Conservation (phyloP, 768 basidiomycete genomes). For the Suillus discolor region DNA sequence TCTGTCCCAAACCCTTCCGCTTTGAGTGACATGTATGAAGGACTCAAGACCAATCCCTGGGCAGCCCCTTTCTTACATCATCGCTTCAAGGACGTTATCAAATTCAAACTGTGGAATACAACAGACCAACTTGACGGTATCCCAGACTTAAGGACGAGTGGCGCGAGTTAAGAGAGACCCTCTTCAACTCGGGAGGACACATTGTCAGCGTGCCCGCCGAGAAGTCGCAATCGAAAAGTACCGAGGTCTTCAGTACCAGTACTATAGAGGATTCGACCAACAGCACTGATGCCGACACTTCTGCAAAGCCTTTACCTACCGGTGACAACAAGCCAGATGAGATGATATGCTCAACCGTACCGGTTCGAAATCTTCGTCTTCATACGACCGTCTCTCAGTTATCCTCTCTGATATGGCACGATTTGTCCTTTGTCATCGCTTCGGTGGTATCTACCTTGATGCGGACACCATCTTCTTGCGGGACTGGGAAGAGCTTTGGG, state of each 20-base stretch:
- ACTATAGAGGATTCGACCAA: slow-evolving; percentile 23
- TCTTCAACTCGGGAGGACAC: slow-evolving; percentile 89
- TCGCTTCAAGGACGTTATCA: slow-evolving; percentile 88
- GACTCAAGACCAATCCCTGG: slow-evolving; percentile 88
- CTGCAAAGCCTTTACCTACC: slow-evolving; percentile 24
- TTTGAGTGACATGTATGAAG: slow-evolving; percentile 77
- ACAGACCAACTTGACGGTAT: slow-evolving; percentile 94
- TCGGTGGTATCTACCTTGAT: slow-evolving; percentile 95
- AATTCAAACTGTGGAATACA: slow-evolving; percentile 98
- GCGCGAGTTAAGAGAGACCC: slow-evolving; percentile 67
- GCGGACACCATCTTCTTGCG: slow-evolving; percentile 95
- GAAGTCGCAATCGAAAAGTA: slow-evolving; percentile 31
- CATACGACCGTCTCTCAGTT: slow-evolving; percentile 91
- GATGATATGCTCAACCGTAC: slow-evolving; percentile 75
- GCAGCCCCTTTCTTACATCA: slow-evolving; percentile 92
- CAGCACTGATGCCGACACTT: slow-evolving; percentile 21
- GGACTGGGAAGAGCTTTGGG: slow-evolving; percentile 99
- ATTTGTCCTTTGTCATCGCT: slow-evolving; percentile 95
- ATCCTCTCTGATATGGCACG: slow-evolving; percentile 97
- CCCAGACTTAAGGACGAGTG: slow-evolving; percentile 86
- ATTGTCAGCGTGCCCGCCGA: slow-evolving; percentile 65
- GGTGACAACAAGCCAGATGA: slow-evolving; percentile 38
- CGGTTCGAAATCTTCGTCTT: slow-evolving; percentile 83
- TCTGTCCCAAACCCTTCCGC: slow-evolving; percentile 85
- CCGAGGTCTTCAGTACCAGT: slow-evolving; percentile 22